Evolutionary conservation across 2,329 filamentous ascomycete genomes (phyloP), one percentile per base, ranked within the genome.

Genomic region (Paecilomyces sp.): DNA sequence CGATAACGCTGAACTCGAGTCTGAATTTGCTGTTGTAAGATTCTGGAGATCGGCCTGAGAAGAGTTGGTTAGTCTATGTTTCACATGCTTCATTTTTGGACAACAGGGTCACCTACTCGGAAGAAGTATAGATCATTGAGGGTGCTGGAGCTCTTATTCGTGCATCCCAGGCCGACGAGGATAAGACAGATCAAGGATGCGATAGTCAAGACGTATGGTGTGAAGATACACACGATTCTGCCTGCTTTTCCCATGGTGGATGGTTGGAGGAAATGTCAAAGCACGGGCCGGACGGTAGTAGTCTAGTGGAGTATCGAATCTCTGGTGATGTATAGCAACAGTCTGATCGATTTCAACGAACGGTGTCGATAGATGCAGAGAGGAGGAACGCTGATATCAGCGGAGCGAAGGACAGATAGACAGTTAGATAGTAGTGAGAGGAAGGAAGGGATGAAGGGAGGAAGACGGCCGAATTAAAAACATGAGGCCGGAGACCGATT

Each of bases 121-220:
- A 84, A 74, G 72, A 87, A 87, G 68, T 85, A 86, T 57, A 86
- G 71, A 57, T 79, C 73, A 60, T 77, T 78, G 56, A 82, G 73
- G 1, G 79, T 75, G 47, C 64, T 64, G 31, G 76, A 81, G 59
- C 72, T 73, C 61, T 80, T 78, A 65, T 81, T 81, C 61, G 82
- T 81, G 66, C 84, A 83, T 36, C 83, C 83, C 56, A 85, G 65
- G 63, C 83, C 81, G 57, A 88, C 80, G 47, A 88, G 71, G 55
- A 84, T 68, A 58, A 87, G 74, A 67, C 88, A 89, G 68, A 94
- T 78, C 68, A 97, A 81, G 61, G 89, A 88, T 64, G 83, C 89
- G 68, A 94, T 78, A 22, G 91, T 93, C 70, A 96, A 83, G 64
- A 85, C 80, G 77, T 96, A 92, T 62, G 93, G 93, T 80, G 92